These are phyloP conservation scores for Saksenaea oblongispora DNA, from an alignment of 371 early-diverging fungal genomes.

Conservation along the genomic window DNA sequence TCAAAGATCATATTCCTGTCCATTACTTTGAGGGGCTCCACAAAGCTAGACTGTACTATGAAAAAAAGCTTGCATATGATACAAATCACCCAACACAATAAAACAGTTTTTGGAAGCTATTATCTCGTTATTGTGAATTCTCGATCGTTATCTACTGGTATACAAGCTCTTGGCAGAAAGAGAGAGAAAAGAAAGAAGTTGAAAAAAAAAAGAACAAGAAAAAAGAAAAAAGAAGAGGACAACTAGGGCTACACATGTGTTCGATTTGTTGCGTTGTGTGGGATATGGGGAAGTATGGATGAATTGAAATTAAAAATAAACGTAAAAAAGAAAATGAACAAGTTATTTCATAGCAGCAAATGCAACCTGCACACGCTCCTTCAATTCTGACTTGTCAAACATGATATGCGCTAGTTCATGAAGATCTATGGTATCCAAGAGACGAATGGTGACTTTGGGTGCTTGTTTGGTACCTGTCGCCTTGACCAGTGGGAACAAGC, in stretches of 20 bases:
- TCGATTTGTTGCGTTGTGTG: background rate
- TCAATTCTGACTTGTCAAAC: constrained; percentile 32
- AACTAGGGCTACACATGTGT: constrained; percentile 6
- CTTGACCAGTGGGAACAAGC: constrained; percentile 39
- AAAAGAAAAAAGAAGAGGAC: constrained; percentile 4
- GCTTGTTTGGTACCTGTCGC: constrained; percentile 36
- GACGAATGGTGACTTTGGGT: constrained; percentile 40
- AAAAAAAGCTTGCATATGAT: background rate
- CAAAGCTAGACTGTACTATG: background rate
- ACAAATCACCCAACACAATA: background rate
- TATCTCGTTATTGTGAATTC: background rate
- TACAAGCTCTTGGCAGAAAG: background rate
- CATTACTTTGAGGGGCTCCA: constrained; percentile 14
- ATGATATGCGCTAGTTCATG: constrained; percentile 41
- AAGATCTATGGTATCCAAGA: constrained; percentile 40
- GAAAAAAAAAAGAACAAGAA: background rate
- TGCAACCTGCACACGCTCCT: constrained; percentile 31
- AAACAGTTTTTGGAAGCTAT: background rate
- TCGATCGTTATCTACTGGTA: constrained; percentile 5
- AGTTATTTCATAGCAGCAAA: constrained; percentile 20
- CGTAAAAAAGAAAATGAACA: background rate
- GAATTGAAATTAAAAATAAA: constrained; percentile 2
- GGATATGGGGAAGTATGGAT: constrained; percentile 7
- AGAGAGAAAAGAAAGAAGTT: background rate
- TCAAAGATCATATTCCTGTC: constrained; percentile 21